phyloP scores from a whole-genome alignment of 176 grass and related monocot genomes.

The Melocanna baccifera region DNA sequence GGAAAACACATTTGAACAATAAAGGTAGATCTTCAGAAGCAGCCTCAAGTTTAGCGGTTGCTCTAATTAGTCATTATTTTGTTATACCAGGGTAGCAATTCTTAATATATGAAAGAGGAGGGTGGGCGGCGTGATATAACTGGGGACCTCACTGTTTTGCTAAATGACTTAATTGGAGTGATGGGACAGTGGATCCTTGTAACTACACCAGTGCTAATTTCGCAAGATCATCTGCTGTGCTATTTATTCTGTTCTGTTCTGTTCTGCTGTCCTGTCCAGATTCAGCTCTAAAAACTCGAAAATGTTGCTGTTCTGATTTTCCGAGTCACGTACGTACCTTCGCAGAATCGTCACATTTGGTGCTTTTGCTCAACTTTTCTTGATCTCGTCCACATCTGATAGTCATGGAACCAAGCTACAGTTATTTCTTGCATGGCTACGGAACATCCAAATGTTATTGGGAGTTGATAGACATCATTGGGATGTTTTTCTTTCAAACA shows the following conservation, averaged over 20 bases:
- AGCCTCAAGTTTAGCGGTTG: slow-evolving; percentile 14
- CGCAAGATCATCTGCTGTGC: background rate
- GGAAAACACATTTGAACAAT: slow-evolving; percentile 71
- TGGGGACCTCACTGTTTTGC: slow-evolving; percentile 12
- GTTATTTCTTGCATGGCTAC: background rate
- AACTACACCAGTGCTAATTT: background rate
- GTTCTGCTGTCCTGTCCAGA: background rate
- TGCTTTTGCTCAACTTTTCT: background rate
- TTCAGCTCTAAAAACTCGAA: background rate
- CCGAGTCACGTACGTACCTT: background rate
- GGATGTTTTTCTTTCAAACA: too few species aligned
- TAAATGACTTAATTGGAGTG: background rate
- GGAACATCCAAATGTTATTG: background rate
- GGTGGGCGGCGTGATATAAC: slow-evolving; percentile 2
- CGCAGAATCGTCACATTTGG: background rate
- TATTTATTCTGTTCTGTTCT: background rate
- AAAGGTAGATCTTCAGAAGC: background rate
- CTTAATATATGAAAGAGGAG: slow-evolving; percentile 13
- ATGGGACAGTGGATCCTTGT: slow-evolving; percentile 23
- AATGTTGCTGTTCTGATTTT: background rate
- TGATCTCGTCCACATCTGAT: background rate
- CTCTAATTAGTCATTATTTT: slow-evolving; percentile 52
- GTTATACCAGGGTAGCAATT: slow-evolving; percentile 23
- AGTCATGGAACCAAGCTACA: background rate
- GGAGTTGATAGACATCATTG: too few species aligned